These are phyloP conservation scores for Zanthoxylum bungeanum DNA, from an alignment of 345 rosid genomes.

Conservation along the genomic window DNA sequence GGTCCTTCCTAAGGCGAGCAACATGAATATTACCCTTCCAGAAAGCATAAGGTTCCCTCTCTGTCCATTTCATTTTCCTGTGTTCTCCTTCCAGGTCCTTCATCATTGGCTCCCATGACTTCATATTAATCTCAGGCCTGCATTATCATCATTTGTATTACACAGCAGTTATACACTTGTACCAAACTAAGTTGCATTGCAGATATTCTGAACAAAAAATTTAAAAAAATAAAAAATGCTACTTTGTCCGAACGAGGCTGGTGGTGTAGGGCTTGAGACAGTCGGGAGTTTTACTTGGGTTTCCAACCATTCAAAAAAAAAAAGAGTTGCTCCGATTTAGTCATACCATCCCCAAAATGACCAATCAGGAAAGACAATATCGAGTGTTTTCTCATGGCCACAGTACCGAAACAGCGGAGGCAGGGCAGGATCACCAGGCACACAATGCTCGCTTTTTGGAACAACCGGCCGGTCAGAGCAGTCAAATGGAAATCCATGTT, in stretches of 20 bases:
- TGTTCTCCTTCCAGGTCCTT: slow-evolving; percentile 56
- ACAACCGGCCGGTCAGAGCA: slow-evolving; percentile 77
- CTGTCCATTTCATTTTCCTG: slow-evolving; percentile 40
- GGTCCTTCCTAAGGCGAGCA: slow-evolving; percentile 57
- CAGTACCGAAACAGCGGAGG: slow-evolving; percentile 78
- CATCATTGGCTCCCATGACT: slow-evolving; percentile 61
- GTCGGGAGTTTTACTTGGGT: no score
- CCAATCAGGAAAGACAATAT: slow-evolving; percentile 85
- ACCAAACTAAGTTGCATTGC: no score
- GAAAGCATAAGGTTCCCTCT: slow-evolving; percentile 71
- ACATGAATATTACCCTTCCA: slow-evolving; percentile 89
- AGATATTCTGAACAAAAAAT: not conserved
- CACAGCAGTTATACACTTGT: no score
- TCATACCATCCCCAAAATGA: slow-evolving; percentile 91
- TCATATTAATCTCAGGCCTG: slow-evolving; percentile 76
- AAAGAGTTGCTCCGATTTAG: no score
- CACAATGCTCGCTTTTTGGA: slow-evolving; percentile 18
- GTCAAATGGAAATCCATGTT: slow-evolving; percentile 75
- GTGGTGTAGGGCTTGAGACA: no score
- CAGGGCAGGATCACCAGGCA: slow-evolving; percentile 39
- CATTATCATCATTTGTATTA: no score
- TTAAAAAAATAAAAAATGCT: no score
- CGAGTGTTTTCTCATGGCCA: slow-evolving; percentile 45
- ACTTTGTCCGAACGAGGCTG: no score
- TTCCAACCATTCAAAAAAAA: no score